These are phyloP conservation scores for Clonostachys rhizophaga DNA, from an alignment of 2,329 filamentous ascomycete genomes.

Conservation along the genomic window DNA sequence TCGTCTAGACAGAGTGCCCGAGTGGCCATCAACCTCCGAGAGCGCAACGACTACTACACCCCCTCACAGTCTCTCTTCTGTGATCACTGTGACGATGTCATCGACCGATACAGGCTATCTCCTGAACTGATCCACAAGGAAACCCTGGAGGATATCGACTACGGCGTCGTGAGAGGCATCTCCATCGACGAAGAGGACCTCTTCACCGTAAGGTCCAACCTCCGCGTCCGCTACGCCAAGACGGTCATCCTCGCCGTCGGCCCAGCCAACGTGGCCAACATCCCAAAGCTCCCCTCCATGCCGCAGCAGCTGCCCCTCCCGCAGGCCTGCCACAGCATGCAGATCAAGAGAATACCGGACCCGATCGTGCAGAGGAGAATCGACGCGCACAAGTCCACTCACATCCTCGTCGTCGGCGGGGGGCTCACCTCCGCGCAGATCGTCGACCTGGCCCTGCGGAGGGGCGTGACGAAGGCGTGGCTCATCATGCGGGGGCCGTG, in stretches of 20 bases:
- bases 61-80: conserved; percentile 58
- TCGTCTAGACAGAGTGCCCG: conserved; percentile 29
- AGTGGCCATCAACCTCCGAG: conserved; percentile 58
- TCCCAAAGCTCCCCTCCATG: conserved; percentile 32
- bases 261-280: conserved; percentile 54
- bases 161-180: conserved; percentile 38
- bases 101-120: conserved; percentile 43
- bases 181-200: conserved; percentile 45
- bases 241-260: conserved; percentile 68
- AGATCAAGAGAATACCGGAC: conserved; percentile 55
- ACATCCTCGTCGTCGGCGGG: conserved; percentile 68
- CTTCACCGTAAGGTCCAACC: conserved; percentile 60
- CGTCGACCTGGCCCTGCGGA: conserved; percentile 59
- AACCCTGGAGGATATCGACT: conserved; percentile 56
- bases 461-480: conserved; percentile 64
- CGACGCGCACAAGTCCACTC: conserved; percentile 41
- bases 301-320: conserved; percentile 12
- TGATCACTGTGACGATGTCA: conserved; percentile 56
- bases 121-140: conserved; percentile 55
- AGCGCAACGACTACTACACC: conserved; percentile 66
- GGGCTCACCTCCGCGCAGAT: conserved; percentile 75
- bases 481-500: conserved; percentile 60
- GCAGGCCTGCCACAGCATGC: conserved; percentile 60
- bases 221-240: conserved; percentile 48
- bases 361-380: conserved; percentile 48